Evolutionary conservation across 2,329 filamentous ascomycete genomes (phyloP), one percentile per base, ranked within the genome.

Genomic region (Neopestalotiopsis rosae): DNA sequence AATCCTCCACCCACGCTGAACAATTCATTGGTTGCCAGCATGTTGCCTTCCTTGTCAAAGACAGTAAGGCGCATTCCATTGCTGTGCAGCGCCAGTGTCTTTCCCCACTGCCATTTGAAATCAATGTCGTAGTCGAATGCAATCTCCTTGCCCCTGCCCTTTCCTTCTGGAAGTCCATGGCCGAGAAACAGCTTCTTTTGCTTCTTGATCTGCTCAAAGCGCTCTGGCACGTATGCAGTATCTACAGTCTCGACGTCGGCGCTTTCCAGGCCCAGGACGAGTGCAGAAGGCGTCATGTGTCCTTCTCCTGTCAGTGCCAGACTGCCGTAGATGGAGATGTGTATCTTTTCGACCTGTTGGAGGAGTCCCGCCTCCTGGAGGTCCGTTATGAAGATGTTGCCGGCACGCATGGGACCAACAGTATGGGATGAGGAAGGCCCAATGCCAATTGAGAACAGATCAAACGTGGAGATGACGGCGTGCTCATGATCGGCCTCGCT

Each of bases 1-100:
- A 86, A 86, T 1, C 84, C 84, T n/a, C 84, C 84, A 1, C 84
- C 84, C 1, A 86, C 84, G 65, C 84, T 86, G 72, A 86, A 86
- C 70, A 86, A 77, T 70, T 86, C 84, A 67, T 86, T 86, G 20
- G 81, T 84, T 1, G 84, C 84, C 42, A 86, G 73, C 70, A 85
- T 80, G 38, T 78, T 80, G 12, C 84, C 84, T 1, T 86, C 79
- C 4, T 82, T 72, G 67, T 86, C 83, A 61, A 83, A 86, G 2
- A 85, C 84, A n/a, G 79, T 84, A 66, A 86, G 80, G 1, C 84
- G 83, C 84, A 86, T 86, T 57, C 84, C 84, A 65, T 86, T 86
- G 77, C 84, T 86, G 73, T 86, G 84, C 61, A 85, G 71, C 0
- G 84, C 82, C n/a, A 86, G 79, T 73, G 86, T 86, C 30, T 81